phyloP scores from a whole-genome alignment of 352 stramenopile genomes.

The Globisporangium splendens region DNA sequence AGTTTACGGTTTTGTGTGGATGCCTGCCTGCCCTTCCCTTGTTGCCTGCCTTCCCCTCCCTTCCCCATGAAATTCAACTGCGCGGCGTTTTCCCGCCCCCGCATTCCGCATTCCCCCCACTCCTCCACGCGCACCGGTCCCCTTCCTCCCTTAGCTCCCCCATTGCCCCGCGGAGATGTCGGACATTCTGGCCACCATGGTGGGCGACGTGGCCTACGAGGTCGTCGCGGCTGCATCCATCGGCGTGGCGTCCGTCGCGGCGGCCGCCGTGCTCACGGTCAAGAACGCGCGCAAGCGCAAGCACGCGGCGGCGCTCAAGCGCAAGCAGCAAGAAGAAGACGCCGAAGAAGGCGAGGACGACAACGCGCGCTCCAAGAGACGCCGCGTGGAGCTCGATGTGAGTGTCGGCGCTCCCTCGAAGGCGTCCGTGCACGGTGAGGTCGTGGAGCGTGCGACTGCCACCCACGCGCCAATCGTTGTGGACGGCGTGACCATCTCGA shows the following conservation, averaged over 20 bases:
- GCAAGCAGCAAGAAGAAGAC: slow-evolving; percentile 1
- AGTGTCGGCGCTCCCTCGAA: background rate
- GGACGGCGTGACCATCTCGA: slow-evolving; percentile 27
- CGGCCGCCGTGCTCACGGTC: slow-evolving; percentile 22
- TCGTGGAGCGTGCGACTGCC: slow-evolving; percentile 1
- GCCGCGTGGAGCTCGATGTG: slow-evolving; percentile 17
- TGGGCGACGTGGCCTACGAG: slow-evolving; percentile 41
- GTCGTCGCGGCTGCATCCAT: slow-evolving; percentile 46
- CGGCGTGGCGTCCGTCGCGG: slow-evolving; percentile 33
- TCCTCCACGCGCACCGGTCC: background rate
- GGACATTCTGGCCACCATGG: slow-evolving; percentile 29
- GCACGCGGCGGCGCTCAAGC: slow-evolving; percentile 6
- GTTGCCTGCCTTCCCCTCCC: too few species aligned
- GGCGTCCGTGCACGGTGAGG: background rate
- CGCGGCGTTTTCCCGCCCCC: slow-evolving; percentile 2
- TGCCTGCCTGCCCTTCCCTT: too few species aligned
- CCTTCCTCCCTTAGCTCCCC: slow-evolving; percentile 4
- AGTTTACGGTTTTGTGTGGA: too few species aligned
- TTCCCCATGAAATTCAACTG: slow-evolving; percentile 8
- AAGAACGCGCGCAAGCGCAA: slow-evolving; percentile 26
- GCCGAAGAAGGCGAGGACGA: background rate
- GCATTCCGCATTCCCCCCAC: slow-evolving; percentile 11
- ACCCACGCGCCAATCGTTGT: slow-evolving; percentile 16
- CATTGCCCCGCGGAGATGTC: slow-evolving; percentile 6
- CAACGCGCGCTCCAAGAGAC: slow-evolving; percentile 26